These are phyloP conservation scores for Ophiocordyceps camponoti-saundersi DNA, from an alignment of 2,329 filamentous ascomycete species.

Conservation along the genomic window DNA sequence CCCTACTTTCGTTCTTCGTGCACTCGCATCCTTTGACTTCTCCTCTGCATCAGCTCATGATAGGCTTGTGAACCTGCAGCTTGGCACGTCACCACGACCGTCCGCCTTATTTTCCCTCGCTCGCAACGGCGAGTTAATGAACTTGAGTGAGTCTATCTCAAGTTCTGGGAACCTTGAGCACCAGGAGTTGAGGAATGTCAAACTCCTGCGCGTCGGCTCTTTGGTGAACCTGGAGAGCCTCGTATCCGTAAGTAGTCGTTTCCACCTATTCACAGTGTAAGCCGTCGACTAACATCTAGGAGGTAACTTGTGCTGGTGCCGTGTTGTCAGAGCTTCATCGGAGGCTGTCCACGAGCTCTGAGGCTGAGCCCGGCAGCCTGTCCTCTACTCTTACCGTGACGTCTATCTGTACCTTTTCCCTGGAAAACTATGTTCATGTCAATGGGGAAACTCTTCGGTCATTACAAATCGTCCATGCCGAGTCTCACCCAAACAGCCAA, in stretches of 20 bases:
- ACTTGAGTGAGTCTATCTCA: not conserved
- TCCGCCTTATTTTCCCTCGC: conserved; percentile 7
- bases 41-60: conserved; percentile 46
- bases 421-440: conserved; percentile 54
- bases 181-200: conserved; percentile 19
- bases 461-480: conserved; percentile 70
- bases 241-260: conserved; percentile 44
- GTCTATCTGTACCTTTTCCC: conserved; percentile 57
- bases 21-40: conserved; percentile 58
- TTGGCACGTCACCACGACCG: conserved; percentile 3
- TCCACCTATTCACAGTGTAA: too few relatives aligned
- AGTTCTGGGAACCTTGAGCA: not conserved
- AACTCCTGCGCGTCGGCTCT: conserved; percentile 50
- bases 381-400: conserved; percentile 36
- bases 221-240: conserved; percentile 58
- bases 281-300: not conserved
- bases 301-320: conserved; percentile 75
- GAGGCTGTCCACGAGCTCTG: conserved; percentile 34
- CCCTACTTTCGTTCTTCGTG: conserved; percentile 32
- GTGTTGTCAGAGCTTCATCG: conserved; percentile 65
- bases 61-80: conserved; percentile 36
- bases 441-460: conserved; percentile 66
- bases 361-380: conserved; percentile 39
- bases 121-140: not conserved
- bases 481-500: conserved; percentile 68